Base-by-base conservation (phyloP, 805 yeast genomes). In the Scheffersomyces lignosus region DNA sequence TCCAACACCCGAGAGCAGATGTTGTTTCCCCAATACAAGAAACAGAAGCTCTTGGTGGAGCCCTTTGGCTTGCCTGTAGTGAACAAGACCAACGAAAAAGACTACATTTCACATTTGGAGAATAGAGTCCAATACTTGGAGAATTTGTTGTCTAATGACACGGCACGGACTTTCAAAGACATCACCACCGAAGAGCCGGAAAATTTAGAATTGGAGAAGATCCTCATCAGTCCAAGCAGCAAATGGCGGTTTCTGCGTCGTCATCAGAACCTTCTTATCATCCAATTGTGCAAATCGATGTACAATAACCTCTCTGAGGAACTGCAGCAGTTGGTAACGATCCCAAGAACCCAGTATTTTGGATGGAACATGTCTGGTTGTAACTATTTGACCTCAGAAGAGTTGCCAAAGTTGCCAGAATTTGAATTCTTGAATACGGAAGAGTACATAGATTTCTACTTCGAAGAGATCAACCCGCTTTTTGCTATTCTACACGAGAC, bases 311-410 rank as follows among this genome's bases (percentile, higher is more conserved):
- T 77, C 7, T 45, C 60, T 6, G 56, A 56, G 4, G 62, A 64
- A 13, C 56, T 60, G 38, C 56, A 58, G 31, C 45, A 54, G 15
- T 50, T 59, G 12, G 62, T 77, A 10, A 48, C 57, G 9, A 42
- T 73, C n/a, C 84, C 84, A 4, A 55, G 84, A 31, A 61, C 70
- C n/a, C 83, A 80, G 49, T 73, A 69, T 34, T 80, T 76, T 47
- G 84, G 83, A 12, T 80, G 85, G 84, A 80, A 80, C 51, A 60
- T 79, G 75, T 63, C 73, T n/a, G 85, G 85, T 1, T 69, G 69
- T 18, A 73, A 71, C 47, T 80, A 76, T 48, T 43, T 78, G 14
- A 40, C 41, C 18, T 50, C 58, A 3, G 66, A 63, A 18, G 44
- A 38, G 9, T 45, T 69, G 26, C 75, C 74, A 15, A 56, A 51